Base-by-base conservation (phyloP, 352 stramenopile genomes). In the Phytopythium boreale region DNA sequence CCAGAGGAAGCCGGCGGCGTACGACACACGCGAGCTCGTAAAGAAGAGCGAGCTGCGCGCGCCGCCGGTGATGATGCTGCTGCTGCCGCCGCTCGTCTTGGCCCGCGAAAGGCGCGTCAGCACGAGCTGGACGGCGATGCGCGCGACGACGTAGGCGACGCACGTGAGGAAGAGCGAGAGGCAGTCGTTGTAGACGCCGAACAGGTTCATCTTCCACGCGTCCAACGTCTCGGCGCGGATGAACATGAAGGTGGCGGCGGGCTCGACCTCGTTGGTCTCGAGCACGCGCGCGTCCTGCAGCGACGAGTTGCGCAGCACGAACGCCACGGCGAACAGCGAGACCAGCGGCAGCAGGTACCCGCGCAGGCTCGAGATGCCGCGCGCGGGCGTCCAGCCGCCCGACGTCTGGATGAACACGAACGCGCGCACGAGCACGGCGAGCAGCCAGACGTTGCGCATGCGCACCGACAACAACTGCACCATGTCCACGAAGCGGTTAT, bases 161-260 rank as follows among this genome's bases (percentile, higher is more conserved):
- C 64, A 64, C n/a, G 75, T 80, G 47, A 86, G 69, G 50, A 60
- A 66, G 31, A 86, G 60, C n/a, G 75, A 68, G 27, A 83, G 56
- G 29, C 80, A 69, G 44, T 84, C 77, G 59, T 76, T 82, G 70
- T 82, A 86, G 47, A 81, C 65, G 15, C 77, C 77, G 53, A 78
- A 75, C 4, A 80, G 70, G 50, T 83, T 84, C 75, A 83, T 86
- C 55, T 86, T 86, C 77, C 77, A 86, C 20, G 66, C 72, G 59
- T 86, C 77, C 31, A 83, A 64, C 20, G 73, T 82, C 65, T 86
- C 77, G 11, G 77, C 74, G 26, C 75, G 77, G 43, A 86, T 67
- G 58, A 81, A 62, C 77, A 86, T 86, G 61, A 86, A 82, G n/a
- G 77, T 86, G 27, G 67, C 64, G 4, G 77, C 70, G 0, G 75